Evolutionary conservation across 2,329 filamentous ascomycete species (phyloP).

Genomic region (Fusarium xyrophilum): DNA sequence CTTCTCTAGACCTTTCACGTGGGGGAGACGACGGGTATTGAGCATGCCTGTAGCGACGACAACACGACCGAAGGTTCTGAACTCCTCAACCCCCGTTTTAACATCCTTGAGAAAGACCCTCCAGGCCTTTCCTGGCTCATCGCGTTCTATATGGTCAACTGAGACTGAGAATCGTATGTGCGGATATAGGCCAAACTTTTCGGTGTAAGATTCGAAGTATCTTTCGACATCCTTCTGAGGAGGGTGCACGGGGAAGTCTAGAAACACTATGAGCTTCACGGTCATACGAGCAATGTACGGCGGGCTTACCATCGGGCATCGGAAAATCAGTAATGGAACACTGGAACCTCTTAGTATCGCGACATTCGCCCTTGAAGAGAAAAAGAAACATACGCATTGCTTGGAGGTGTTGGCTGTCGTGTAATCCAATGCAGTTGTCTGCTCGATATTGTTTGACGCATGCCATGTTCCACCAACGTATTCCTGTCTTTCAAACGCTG

Average conservation of each 20-base stretch:
- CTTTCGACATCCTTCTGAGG: conserved; percentile 39
- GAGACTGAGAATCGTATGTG: conserved; percentile 41
- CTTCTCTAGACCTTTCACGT: conserved; percentile 48
- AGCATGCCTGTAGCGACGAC: conserved; percentile 47
- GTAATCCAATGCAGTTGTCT: conserved; percentile 47
- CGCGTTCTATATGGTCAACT: conserved; percentile 40
- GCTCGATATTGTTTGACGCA: conserved; percentile 44
- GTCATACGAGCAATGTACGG: neutral
- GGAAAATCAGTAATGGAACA: conserved; percentile 47
- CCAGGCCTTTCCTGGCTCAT: conserved; percentile 40
- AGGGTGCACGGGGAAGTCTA: conserved; percentile 38
- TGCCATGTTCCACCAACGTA: conserved; percentile 54
- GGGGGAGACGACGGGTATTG: conserved; percentile 46
- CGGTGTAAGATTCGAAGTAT: conserved; percentile 45
- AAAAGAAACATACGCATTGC: conserved; percentile 36
- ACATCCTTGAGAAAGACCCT: conserved; percentile 38
- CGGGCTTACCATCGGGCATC: conserved; percentile 40
- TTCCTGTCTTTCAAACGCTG: conserved; percentile 51
- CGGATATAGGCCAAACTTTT: conserved; percentile 42
- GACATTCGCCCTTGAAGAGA: neutral
- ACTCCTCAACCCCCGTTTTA: conserved; percentile 28
- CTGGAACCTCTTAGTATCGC: conserved; percentile 22
- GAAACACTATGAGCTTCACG: neutral
- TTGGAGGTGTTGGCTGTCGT: conserved; percentile 45
- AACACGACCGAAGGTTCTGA: conserved; percentile 47